phyloP scores from a whole-genome alignment of 2,329 filamentous ascomycete genomes.

The Clonostachys sp. region DNA sequence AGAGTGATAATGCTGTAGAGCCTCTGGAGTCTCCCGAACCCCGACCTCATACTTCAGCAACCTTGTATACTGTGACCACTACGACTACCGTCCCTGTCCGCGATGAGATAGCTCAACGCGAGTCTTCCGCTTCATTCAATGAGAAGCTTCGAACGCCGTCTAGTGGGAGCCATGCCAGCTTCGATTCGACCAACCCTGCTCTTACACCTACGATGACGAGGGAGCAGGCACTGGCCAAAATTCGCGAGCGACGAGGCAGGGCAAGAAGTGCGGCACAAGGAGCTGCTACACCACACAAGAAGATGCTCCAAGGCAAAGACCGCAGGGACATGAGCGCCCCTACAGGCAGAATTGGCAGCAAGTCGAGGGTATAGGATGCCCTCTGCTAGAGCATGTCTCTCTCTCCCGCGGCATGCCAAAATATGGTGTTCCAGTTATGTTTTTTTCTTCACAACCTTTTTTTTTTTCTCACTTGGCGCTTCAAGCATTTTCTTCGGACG shows the following conservation, averaged over 20 bases:
- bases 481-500: too few species aligned
- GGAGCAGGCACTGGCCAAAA: conserved; percentile 71
- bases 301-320: conserved; percentile 45
- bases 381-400: too few species aligned
- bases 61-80: conserved; percentile 41
- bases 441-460: too few species aligned
- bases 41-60: conserved; percentile 40
- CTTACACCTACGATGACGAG: conserved; percentile 64
- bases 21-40: conserved; percentile 14
- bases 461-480: too few species aligned
- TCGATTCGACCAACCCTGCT: conserved; percentile 52
- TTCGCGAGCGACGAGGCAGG: conserved; percentile 66
- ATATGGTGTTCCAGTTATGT: too few species aligned
- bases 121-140: conserved; percentile 36
- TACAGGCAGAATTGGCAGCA: conserved; percentile 15
- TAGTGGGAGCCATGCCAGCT: conserved; percentile 29
- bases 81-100: conserved; percentile 49
- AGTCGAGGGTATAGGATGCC: too few species aligned
- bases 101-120: conserved; percentile 30
- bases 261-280: conserved; percentile 65
- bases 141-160: conserved; percentile 41
- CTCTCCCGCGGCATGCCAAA: too few species aligned
- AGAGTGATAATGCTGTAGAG: conserved; percentile 1
- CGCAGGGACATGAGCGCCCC: conserved; percentile 46
- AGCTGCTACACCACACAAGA: conserved; percentile 50